Conservation (phyloP, 176 grass and related monocot species). For the Triticum turgidum region DNA sequence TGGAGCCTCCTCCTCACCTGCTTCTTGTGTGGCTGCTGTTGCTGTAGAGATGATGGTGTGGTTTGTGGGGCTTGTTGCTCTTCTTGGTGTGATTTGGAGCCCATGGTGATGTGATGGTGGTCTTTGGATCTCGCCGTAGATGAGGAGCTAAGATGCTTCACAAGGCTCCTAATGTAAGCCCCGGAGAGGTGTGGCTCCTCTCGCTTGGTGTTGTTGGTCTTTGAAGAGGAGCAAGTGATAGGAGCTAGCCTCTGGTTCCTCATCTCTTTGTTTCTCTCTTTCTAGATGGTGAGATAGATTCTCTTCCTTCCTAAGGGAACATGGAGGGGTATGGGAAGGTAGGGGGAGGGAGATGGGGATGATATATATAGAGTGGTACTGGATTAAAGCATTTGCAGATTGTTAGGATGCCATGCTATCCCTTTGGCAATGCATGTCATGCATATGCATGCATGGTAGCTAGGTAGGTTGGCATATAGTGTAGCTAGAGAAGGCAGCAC, state of each 20-base stretch:
- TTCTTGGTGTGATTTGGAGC: conserved; percentile 35
- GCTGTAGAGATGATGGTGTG: neutral
- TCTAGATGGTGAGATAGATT: conserved; percentile 29
- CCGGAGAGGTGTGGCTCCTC: conserved; percentile 78
- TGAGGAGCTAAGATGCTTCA: conserved; percentile 84
- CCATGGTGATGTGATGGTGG: conserved; percentile 34
- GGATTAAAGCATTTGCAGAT: conserved; percentile 45
- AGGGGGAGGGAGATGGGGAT: conserved; percentile 35
- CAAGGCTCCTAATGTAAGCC: conserved; percentile 89
- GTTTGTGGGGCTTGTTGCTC: conserved; percentile 4
- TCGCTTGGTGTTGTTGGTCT: conserved; percentile 36
- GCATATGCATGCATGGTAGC: conserved; percentile 32
- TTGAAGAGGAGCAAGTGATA: conserved; percentile 43
- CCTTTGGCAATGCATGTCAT: conserved; percentile 42
- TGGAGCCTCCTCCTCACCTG: conserved; percentile 90
- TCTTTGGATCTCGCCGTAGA: conserved; percentile 49
- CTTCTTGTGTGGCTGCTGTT: conserved; percentile 66
- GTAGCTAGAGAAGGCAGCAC: conserved; percentile 53
- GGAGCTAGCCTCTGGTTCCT: conserved; percentile 58
- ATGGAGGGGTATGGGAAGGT: conserved; percentile 6
- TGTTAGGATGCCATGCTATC: conserved; percentile 53
- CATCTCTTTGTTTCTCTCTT: conserved; percentile 36
- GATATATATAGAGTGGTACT: conserved; percentile 57
- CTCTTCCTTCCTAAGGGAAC: conserved; percentile 34
- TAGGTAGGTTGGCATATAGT: conserved; percentile 44